Base-by-base conservation (phyloP, 495 filamentous ascomycete genomes). In the Penicillium manginii region DNA sequence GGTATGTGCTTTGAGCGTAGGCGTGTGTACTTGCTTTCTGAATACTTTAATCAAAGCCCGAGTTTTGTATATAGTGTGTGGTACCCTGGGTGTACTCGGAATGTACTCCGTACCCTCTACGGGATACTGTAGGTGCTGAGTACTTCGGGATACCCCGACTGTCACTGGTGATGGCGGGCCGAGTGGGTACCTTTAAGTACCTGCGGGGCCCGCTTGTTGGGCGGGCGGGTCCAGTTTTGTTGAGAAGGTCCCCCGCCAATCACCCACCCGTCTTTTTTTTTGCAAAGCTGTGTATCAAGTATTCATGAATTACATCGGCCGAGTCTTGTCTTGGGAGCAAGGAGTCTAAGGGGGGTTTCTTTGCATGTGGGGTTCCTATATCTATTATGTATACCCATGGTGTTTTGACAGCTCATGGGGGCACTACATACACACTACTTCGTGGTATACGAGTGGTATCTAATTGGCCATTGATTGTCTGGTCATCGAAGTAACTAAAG, bases 161-260 rank as follows among this genome's bases (percentile, higher is more conserved):
- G 17, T 17, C 17, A 43, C 40, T 43, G 17, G 15, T n/a, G 40
- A n/a, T 18, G n/a, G 40, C 40, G 40, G 40, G 15, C 40, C 40
- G 40, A 19, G 40, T 19, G 17, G 40, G 40, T 43, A 43, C 7
- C 14, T 17, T 43, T 12, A 43, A 43, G 40, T 43, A 3, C 17
- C 35, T n/a, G 35, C 35, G 15, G 19, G 39, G 17, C 35, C 52
- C 19, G 53, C 46, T 61, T 65, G 62, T 65, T 65, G 62, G 62
- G 62, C 62, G 62, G 33, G 56, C 32, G 47, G 60, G 62, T 47
- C 31, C 23, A 57, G 37, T 63, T 65, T 65, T 65, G 62, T 65
- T 65, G 62, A 65, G 62, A 52, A 42, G 45, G 29, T 29, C 40
- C 49, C 58, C 52, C 58, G 48, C 59, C 55, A 58, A 63, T 63